Conservation (phyloP, 305 asterid genomes). For the Solanum hybrid region DNA sequence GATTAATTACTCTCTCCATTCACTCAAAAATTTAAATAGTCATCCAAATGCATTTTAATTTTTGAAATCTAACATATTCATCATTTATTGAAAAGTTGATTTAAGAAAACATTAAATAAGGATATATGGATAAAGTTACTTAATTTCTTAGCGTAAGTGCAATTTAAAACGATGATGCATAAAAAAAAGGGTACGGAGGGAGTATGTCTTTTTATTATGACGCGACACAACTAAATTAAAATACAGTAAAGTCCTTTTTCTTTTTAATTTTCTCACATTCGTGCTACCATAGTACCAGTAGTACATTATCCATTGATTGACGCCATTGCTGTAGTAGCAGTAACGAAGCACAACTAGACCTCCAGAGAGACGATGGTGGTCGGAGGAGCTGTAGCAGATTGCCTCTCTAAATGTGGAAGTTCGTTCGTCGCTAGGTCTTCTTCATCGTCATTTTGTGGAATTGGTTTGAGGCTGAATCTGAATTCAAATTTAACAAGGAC, state of each 20-base stretch:
- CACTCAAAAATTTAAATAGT: too few species aligned
- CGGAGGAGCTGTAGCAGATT: constrained; percentile 10
- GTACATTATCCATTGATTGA: constrained; percentile 1
- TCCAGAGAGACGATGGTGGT: constrained; percentile 1
- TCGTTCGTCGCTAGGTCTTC: not conserved
- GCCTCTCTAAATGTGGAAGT: not conserved
- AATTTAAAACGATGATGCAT: too few species aligned
- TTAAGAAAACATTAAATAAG: too few species aligned
- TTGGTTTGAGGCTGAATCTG: not conserved
- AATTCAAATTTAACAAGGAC: not conserved
- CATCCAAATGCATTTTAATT: too few species aligned
- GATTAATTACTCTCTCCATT: too few species aligned
- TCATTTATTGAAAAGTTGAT: too few species aligned
- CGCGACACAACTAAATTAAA: not conserved
- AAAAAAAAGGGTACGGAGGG: too few species aligned
- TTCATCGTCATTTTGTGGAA: constrained; percentile 18
- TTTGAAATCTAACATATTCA: too few species aligned
- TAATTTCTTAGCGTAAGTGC: too few species aligned
- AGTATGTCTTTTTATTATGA: not conserved
- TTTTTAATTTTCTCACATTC: not conserved
- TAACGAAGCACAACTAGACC: not conserved
- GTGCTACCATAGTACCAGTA: not conserved
- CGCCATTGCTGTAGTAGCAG: not conserved
- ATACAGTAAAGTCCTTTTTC: not conserved
- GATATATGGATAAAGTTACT: too few species aligned